These are phyloP conservation scores for Eutrema heterophyllum DNA, from an alignment of 345 rosid species.

Conservation along the genomic window DNA sequence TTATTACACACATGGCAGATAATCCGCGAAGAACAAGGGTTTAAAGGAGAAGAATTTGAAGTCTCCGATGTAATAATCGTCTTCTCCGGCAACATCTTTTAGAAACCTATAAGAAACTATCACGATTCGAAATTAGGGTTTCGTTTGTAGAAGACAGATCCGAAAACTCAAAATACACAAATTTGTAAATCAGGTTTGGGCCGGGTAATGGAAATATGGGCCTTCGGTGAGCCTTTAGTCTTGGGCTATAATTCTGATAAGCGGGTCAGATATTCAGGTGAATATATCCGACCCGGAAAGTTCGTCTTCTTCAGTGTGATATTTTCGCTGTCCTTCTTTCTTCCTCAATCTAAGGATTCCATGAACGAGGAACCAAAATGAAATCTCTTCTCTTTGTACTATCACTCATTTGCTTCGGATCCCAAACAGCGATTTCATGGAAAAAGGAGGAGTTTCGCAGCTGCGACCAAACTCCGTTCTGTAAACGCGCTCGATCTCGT, in stretches of 20 bases:
- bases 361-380: slow-evolving; percentile 35
- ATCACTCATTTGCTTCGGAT: slow-evolving; percentile 39
- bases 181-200: neutral
- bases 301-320: slow-evolving; percentile 3
- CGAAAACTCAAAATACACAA: neutral
- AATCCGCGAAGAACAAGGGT: slow-evolving; percentile 49
- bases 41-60: slow-evolving; percentile 45
- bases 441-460: slow-evolving; percentile 90
- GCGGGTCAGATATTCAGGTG: neutral
- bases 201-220: neutral
- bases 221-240: neutral
- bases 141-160: neutral
- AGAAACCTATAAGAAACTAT: neutral
- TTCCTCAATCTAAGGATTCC: slow-evolving; percentile 8
- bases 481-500: slow-evolving; percentile 87
- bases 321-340: neutral
- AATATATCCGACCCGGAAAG: slow-evolving; percentile 17
- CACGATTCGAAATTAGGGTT: slow-evolving; percentile 7
- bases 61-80: slow-evolving; percentile 38
- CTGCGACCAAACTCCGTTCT: slow-evolving; percentile 94
- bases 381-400: slow-evolving; percentile 32
- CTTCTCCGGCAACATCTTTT: slow-evolving; percentile 34
- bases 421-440: slow-evolving; percentile 58
- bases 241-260: neutral
- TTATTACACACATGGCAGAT: slow-evolving; percentile 91